A percentile compares a stretch with the other conserved stretches of the same genome.
Conservation (phyloP, 2,329 filamentous ascomycete species). For the Aschersonia sp. region DNA sequence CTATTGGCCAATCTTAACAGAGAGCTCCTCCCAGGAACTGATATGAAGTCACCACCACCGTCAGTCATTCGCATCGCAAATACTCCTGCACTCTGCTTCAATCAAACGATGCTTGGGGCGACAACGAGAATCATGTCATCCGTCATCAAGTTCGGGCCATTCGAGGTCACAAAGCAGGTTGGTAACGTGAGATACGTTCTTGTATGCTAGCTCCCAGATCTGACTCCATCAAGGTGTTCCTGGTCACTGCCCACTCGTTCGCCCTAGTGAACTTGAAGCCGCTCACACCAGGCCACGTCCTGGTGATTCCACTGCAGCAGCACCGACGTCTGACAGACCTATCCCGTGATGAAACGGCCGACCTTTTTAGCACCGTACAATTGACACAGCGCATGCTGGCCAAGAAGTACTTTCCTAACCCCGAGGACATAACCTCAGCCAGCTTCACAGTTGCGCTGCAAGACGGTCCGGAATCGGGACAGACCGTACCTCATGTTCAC, state of each 20-base stretch:
- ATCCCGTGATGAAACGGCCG: slow-evolving; percentile 51
- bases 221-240: slow-evolving; percentile 57
- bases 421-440: slow-evolving; percentile 29
- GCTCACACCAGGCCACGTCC: slow-evolving; percentile 80
- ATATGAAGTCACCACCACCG: neutral
- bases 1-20: too few species aligned
- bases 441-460: slow-evolving; percentile 93
- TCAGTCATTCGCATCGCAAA: neutral
- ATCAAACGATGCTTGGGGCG: neutral
- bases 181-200: too few species aligned
- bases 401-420: slow-evolving; percentile 36
- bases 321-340: slow-evolving; percentile 67
- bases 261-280: slow-evolving; percentile 93
- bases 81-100: neutral
- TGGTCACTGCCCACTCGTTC: slow-evolving; percentile 64
- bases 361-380: slow-evolving; percentile 81
- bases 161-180: slow-evolving; percentile 62
- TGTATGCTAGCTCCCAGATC: neutral
- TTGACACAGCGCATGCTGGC: slow-evolving; percentile 65
- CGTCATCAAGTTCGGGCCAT: slow-evolving; percentile 55
- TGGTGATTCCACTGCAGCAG: slow-evolving; percentile 61
- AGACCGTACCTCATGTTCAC: slow-evolving; percentile 89
- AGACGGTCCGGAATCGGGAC: slow-evolving; percentile 77
- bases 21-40: neutral
- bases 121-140: neutral